phyloP scores from a whole-genome alignment of 768 basidiomycete genomes.

The Lanmaoa rubissima region DNA sequence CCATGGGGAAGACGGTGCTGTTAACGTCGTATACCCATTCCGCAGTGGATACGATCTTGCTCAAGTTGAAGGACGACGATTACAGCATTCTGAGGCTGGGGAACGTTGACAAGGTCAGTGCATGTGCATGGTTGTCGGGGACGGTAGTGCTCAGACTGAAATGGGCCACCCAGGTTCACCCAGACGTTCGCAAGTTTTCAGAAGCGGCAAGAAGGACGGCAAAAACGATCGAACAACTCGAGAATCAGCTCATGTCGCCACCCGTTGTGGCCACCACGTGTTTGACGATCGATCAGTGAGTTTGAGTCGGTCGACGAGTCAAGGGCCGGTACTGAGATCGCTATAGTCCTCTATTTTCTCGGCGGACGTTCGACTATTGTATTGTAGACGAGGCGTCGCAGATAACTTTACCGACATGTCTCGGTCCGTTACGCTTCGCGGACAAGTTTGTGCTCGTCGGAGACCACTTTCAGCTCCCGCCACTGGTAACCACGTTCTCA shows the following conservation, averaged over 20 bases:
- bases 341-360: constrained; percentile 75
- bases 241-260: constrained; percentile 79
- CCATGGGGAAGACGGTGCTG: constrained; percentile 81
- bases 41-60: constrained; percentile 94
- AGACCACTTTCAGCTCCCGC: constrained; percentile 96
- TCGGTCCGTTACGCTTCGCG: constrained; percentile 90
- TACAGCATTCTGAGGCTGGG: constrained; percentile 83
- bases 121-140: background rate
- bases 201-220: constrained; percentile 54
- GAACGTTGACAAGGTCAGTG: constrained; percentile 81
- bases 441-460: constrained; percentile 93
- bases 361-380: constrained; percentile 90
- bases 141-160: constrained; percentile 2
- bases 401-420: constrained; percentile 91
- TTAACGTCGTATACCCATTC: constrained; percentile 96
- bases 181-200: constrained; percentile 71
- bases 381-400: constrained; percentile 99
- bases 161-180: constrained; percentile 62
- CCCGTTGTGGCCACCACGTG: constrained; percentile 97
- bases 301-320: constrained; percentile 7
- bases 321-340: constrained; percentile 5
- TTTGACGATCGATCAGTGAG: constrained; percentile 90
- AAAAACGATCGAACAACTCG: constrained; percentile 76
- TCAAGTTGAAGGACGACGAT: constrained; percentile 69
- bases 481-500: constrained; percentile 55